These are phyloP conservation scores for Lachnellula hyalina DNA, from an alignment of 2,329 filamentous ascomycete genomes.

Conservation along the genomic window DNA sequence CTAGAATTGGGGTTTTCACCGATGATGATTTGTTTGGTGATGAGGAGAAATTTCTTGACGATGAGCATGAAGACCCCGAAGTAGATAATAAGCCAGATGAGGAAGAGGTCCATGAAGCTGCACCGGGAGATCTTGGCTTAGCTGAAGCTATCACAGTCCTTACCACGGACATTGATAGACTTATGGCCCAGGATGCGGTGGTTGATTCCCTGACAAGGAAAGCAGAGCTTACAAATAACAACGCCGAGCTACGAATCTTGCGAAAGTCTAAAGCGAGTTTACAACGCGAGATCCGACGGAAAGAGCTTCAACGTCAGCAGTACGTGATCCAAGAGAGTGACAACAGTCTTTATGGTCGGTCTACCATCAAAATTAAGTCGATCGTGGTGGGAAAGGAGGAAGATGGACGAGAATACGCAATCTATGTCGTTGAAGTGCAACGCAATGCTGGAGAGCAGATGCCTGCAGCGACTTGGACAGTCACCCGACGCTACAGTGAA, in stretches of 20 bases:
- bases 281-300: conserved; percentile 84
- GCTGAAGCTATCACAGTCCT: conserved; percentile 87
- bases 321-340: conserved; percentile 98
- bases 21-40: conserved; percentile 92
- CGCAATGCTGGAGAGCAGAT: conserved; percentile 90
- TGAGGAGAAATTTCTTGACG: conserved; percentile 76
- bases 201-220: conserved; percentile 89
- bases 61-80: conserved; percentile 72
- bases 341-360: conserved; percentile 90
- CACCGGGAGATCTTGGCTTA: conserved; percentile 86
- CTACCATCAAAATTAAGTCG: conserved; percentile 82
- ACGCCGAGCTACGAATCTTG: conserved; percentile 83
- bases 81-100: conserved; percentile 54
- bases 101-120: conserved; percentile 88
- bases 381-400: conserved; percentile 90
- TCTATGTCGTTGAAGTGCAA: conserved; percentile 90
- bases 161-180: conserved; percentile 84
- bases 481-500: conserved; percentile 92
- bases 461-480: conserved; percentile 90
- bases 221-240: conserved; percentile 95
- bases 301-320: conserved; percentile 93
- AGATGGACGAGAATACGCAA: conserved; percentile 86
- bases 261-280: conserved; percentile 92
- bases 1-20: conserved; percentile 85
- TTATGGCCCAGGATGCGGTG: conserved; percentile 82